phyloP scores from a whole-genome alignment of 495 filamentous ascomycete species.

The Friedmanniomyces simplex region DNA sequence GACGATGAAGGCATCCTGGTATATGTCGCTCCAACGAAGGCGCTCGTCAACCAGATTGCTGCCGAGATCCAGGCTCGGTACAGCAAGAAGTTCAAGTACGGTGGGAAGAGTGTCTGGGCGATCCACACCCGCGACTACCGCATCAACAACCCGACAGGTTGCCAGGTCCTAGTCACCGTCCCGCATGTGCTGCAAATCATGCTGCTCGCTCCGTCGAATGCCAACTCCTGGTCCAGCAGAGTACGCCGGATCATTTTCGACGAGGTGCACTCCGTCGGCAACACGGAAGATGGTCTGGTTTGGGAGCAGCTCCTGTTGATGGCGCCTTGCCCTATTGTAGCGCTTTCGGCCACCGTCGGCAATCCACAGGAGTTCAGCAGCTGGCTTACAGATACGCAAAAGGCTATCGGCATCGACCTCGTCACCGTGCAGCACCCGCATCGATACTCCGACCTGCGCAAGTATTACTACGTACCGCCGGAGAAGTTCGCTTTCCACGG shows the following conservation, averaged over 20 bases:
- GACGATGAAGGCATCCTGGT: constrained; percentile 60
- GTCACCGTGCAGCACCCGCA: constrained; percentile 54
- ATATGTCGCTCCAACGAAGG: constrained; percentile 74
- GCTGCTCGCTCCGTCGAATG: constrained; percentile 58
- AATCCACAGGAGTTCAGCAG: constrained; percentile 59
- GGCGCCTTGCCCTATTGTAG: constrained; percentile 67
- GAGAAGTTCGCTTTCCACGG: constrained; percentile 46
- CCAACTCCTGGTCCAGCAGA: constrained; percentile 53
- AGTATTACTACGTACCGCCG: constrained; percentile 51
- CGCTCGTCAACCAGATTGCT: constrained; percentile 73
- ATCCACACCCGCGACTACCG: constrained; percentile 67
- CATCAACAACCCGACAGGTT: constrained; percentile 58
- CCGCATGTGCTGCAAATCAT: constrained; percentile 72
- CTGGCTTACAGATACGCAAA: constrained; percentile 56
- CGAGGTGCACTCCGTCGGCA: constrained; percentile 72
- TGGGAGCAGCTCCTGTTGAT: constrained; percentile 73
- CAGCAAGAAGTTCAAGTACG: constrained; percentile 46
- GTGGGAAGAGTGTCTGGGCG: constrained; percentile 61
- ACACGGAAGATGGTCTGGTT: constrained; percentile 64
- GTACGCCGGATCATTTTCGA: constrained; percentile 72
- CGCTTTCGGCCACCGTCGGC: constrained; percentile 69
- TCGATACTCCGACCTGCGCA: constrained; percentile 64
- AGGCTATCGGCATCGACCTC: constrained; percentile 44
- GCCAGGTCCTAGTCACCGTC: constrained; percentile 67
- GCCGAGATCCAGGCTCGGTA: constrained; percentile 63